Evolutionary conservation across 257 asterid species (phyloP).

Genomic region (Solanum habrochaites): DNA sequence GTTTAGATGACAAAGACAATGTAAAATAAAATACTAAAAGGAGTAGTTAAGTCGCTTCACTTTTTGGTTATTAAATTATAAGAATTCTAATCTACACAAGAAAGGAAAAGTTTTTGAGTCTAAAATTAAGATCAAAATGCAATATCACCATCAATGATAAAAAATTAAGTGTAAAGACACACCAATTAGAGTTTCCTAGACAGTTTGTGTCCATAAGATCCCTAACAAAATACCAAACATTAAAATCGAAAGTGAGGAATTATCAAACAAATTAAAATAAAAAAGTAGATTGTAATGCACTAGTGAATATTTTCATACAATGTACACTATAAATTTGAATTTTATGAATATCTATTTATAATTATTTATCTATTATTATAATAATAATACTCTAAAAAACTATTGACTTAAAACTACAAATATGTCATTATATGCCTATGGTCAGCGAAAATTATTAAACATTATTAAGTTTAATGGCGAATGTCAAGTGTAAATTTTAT

Average conservation of each 20-base stretch:
- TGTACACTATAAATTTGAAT: no score
- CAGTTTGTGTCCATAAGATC: not conserved
- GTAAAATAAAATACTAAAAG: not conserved
- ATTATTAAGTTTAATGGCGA: not conserved
- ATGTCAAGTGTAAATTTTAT: not conserved
- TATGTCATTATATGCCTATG: not conserved
- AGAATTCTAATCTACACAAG: no score
- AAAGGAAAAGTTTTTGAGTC: not conserved
- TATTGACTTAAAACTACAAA: not conserved
- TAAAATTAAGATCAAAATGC: not conserved
- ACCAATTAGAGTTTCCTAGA: not conserved
- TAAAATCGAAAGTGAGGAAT: not conserved
- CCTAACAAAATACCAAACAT: not conserved
- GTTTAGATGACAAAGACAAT: no score
- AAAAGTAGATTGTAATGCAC: not conserved
- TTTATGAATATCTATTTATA: not conserved
- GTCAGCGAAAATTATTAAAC: not conserved
- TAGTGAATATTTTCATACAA: not conserved
- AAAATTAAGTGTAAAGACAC: not conserved
- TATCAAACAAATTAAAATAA: not conserved
- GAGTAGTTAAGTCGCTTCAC: not conserved
- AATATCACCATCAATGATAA: not conserved
- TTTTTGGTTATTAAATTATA: no score
- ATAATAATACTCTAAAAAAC: not conserved
- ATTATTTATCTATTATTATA: not conserved